Conservation (phyloP, 2,329 filamentous ascomycete genomes). For the Pezicula neosporulosa region DNA sequence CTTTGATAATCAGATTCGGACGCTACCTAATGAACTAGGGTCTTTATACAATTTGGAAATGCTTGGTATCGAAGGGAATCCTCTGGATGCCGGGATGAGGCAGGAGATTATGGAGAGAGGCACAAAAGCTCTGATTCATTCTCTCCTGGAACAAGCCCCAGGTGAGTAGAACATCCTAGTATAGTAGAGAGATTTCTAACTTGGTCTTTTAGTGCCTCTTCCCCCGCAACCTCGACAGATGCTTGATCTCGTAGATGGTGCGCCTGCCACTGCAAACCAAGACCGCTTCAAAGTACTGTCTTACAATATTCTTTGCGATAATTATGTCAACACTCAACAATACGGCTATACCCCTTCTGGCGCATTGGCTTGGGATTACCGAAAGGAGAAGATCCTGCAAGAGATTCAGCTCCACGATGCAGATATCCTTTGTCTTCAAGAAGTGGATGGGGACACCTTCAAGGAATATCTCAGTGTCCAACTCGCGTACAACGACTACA, state of each 20-base stretch:
- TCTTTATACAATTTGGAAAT: conserved; percentile 85
- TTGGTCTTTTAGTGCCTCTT: conserved; percentile 57
- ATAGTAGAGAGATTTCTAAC: conserved; percentile 6
- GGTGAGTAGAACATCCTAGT: conserved; percentile 53
- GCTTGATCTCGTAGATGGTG: conserved; percentile 72
- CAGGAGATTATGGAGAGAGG: conserved; percentile 83
- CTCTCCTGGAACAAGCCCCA: conserved; percentile 79
- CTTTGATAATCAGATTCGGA: conserved; percentile 85
- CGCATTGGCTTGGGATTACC: conserved; percentile 83
- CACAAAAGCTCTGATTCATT: conserved; percentile 78
- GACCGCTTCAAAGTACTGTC: conserved; percentile 83
- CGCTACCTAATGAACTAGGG: conserved; percentile 81
- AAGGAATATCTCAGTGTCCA: conserved; percentile 88
- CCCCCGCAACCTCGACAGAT: conserved; percentile 74
- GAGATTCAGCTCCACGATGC: conserved; percentile 78
- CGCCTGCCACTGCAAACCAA: conserved; percentile 42
- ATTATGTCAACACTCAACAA: conserved; percentile 77
- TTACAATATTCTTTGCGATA: conserved; percentile 95
- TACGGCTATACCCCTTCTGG: conserved; percentile 88
- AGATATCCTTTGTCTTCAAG: conserved; percentile 90
- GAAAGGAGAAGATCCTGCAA: conserved; percentile 76
- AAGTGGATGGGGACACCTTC: conserved; percentile 89
- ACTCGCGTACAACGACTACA: conserved; percentile 84
- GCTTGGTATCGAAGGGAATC: conserved; percentile 90
- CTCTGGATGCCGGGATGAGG: conserved; percentile 72